Evolutionary conservation across 179 eudicot species (phyloP).

Genomic region (Sideroxylon spinosum): DNA sequence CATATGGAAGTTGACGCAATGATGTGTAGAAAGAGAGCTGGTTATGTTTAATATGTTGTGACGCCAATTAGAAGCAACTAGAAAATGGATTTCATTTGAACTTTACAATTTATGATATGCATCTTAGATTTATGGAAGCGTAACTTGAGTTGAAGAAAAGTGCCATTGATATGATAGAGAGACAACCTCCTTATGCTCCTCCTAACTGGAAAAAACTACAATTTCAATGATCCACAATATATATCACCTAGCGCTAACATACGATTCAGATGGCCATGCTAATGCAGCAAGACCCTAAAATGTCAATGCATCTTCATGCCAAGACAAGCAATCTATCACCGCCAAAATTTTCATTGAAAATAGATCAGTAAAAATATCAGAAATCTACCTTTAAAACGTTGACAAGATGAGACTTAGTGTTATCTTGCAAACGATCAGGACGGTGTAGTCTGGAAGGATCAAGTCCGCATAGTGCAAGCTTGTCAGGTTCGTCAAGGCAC

Average conservation of each 20-base stretch:
- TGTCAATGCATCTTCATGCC: conserved; percentile 34
- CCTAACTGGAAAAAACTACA: background rate
- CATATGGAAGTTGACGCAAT: background rate
- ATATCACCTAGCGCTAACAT: background rate
- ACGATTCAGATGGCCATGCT: background rate
- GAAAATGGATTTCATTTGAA: background rate
- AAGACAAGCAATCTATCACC: conserved; percentile 1
- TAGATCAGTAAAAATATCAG: background rate
- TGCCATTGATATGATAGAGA: background rate
- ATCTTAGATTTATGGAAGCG: conserved; percentile 5
- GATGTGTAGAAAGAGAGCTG: conserved; percentile 9
- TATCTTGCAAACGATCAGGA: conserved; percentile 68
- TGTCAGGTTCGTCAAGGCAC: conserved; percentile 67
- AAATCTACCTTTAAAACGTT: conserved; percentile 55
- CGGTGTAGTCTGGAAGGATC: conserved; percentile 58
- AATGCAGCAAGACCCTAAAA: conserved; percentile 35
- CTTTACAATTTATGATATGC: background rate
- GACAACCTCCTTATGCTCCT: background rate
- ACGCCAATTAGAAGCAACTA: background rate
- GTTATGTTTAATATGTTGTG: background rate
- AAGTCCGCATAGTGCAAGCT: conserved; percentile 64
- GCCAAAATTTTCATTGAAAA: background rate
- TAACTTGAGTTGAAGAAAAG: background rate
- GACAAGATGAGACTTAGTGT: conserved; percentile 43
- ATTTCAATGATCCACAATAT: background rate